Conservation (phyloP, 2,329 filamentous ascomycete genomes). For the Calcarisporium arbuscula region DNA sequence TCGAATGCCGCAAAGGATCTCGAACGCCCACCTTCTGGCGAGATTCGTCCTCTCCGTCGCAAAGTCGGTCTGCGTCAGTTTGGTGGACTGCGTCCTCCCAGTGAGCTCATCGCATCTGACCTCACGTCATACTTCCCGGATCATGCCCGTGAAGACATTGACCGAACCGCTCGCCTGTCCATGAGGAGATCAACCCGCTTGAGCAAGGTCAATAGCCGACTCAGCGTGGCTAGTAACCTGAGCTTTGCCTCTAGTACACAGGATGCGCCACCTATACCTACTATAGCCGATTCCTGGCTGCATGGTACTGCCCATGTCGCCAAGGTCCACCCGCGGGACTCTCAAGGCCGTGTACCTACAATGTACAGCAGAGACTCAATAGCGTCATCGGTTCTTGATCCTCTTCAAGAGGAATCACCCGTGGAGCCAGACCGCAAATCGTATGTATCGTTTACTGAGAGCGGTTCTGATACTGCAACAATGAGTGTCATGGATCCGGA, state of each 20-base stretch:
- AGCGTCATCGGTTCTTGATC: conserved; percentile 81
- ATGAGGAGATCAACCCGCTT: conserved; percentile 84
- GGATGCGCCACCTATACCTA: conserved; percentile 91
- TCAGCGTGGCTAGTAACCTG: conserved; percentile 89
- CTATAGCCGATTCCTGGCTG: conserved; percentile 91
- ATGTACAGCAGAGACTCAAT: conserved; percentile 73
- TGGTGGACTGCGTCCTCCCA: conserved; percentile 86
- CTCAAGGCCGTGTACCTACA: conserved; percentile 38
- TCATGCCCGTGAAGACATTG: conserved; percentile 88
- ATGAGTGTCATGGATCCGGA: conserved; percentile 73
- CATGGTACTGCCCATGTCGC: conserved; percentile 37
- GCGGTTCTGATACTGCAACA: conserved; percentile 62
- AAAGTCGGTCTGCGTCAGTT: conserved; percentile 68
- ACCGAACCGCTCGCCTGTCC: conserved; percentile 88
- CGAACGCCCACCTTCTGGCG: conserved; percentile 47
- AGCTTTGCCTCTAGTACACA: conserved; percentile 89
- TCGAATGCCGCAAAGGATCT: conserved; percentile 52
- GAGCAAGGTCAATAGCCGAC: conserved; percentile 84
- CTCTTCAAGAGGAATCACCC: conserved; percentile 83
- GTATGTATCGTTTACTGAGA: conserved; percentile 83
- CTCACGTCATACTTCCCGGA: conserved; percentile 96
- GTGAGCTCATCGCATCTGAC: conserved; percentile 95
- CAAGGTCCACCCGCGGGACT: conserved; percentile 35
- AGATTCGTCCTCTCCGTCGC: conserved; percentile 36
- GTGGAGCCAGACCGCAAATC: conserved; percentile 87